phyloP scores from a whole-genome alignment of 495 filamentous ascomycete species.

The Aspergillus panamensis region DNA sequence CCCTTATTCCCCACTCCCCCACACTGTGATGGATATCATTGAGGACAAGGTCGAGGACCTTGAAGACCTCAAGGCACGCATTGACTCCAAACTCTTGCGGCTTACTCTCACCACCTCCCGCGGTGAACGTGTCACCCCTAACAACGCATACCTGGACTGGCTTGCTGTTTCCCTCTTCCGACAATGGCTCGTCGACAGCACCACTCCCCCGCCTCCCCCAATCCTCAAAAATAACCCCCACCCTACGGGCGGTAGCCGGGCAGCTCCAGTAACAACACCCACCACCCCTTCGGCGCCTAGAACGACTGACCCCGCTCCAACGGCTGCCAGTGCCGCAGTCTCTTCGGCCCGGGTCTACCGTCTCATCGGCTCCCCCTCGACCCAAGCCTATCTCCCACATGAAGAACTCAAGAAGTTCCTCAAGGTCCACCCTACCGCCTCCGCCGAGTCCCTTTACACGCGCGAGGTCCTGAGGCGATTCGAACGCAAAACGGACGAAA shows the following conservation, averaged over 20 bases:
- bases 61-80: constrained; percentile 60
- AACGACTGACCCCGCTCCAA: constrained; percentile 17
- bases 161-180: constrained; percentile 78
- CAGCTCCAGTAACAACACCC: constrained; percentile 22
- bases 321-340: constrained; percentile 22
- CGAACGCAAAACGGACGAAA: constrained; percentile 80
- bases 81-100: constrained; percentile 76
- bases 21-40: constrained; percentile 76
- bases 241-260: constrained; percentile 3
- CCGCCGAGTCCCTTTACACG: constrained; percentile 58
- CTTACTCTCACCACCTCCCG: constrained; percentile 72
- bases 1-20: constrained; percentile 55
- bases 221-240: constrained; percentile 40
- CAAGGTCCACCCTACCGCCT: constrained; percentile 54
- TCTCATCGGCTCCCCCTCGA: constrained; percentile 57
- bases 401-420: constrained; percentile 88
- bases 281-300: constrained; percentile 27
- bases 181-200: constrained; percentile 88
- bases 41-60: constrained; percentile 87
- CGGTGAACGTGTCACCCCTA: constrained; percentile 75
- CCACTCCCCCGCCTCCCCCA: constrained; percentile 60
- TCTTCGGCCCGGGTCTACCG: constrained; percentile 65
- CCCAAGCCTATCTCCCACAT: constrained; percentile 66
- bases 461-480: constrained; percentile 77
- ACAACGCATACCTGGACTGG: constrained; percentile 81